Percentiles rank a stretch among this genome's conserved stretches.
Evolutionary conservation across 2,329 filamentous ascomycete genomes (phyloP).

Genomic region (Monosporascus cannonballus): DNA sequence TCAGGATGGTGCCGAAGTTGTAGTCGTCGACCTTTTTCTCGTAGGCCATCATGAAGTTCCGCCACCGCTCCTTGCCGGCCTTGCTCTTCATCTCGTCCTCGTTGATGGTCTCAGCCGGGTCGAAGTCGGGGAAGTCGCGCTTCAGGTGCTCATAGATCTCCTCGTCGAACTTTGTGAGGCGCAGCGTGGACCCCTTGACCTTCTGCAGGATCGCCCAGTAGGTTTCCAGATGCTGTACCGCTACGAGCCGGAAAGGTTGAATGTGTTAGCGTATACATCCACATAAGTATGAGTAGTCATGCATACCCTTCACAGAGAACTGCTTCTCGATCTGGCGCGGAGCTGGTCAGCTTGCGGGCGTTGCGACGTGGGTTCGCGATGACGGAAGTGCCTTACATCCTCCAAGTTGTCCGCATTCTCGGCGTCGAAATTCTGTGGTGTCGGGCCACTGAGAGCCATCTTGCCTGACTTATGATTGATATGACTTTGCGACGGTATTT

Average conservation of each 20-base stretch:
- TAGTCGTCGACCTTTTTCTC: constrained; percentile 95
- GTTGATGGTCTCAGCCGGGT: constrained; percentile 71
- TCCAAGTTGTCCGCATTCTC: constrained; percentile 29
- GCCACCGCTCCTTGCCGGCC: constrained; percentile 87
- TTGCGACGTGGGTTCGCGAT: constrained; percentile 2
- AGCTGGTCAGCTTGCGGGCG: neutral
- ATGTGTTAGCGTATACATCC: constrained; percentile 11
- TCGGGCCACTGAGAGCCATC: constrained; percentile 7
- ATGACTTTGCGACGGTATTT: no score
- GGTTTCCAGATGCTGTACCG: constrained; percentile 91
- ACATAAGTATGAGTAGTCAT: neutral
- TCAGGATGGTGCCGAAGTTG: constrained; percentile 95
- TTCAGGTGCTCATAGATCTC: constrained; percentile 89
- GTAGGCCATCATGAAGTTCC: constrained; percentile 88
- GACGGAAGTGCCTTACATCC: constrained; percentile 17
- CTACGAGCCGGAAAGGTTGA: constrained; percentile 29
- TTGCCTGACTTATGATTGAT: neutral
- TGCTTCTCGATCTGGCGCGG: constrained; percentile 85
- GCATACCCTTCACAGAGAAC: constrained; percentile 86
- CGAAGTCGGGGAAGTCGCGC: constrained; percentile 86
- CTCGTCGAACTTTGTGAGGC: constrained; percentile 90
- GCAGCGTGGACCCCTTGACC: constrained; percentile 79
- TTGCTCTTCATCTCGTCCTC: constrained; percentile 99
- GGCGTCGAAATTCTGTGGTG: constrained; percentile 44
- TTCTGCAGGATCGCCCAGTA: constrained; percentile 96